phyloP scores from a whole-genome alignment of 129 eudicot species.

The Artemisia argyi region DNA sequence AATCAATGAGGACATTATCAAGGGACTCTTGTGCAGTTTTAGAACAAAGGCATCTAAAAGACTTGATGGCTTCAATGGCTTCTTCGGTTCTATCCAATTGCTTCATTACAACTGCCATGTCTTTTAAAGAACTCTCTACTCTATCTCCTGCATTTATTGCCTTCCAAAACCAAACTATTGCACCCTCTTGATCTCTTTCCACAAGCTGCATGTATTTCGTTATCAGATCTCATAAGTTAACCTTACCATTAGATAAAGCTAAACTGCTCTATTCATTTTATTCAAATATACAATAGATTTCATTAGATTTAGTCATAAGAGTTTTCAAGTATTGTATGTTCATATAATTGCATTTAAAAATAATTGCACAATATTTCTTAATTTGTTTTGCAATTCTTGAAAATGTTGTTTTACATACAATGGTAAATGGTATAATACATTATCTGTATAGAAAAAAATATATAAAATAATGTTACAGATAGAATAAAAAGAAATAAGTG shows the following conservation, averaged over 20 bases:
- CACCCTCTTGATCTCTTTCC: constrained; percentile 80
- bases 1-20: constrained; percentile 88
- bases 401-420: no score
- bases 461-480: no score
- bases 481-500: no score
- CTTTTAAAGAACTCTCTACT: constrained; percentile 96
- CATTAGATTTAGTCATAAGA: no score
- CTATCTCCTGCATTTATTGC: constrained; percentile 96
- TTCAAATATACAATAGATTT: no score
- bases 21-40: constrained; percentile 85
- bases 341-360: no score
- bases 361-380: no score
- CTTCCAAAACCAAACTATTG: constrained; percentile 95
- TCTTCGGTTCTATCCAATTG: constrained; percentile 89
- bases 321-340: no score
- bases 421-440: no score
- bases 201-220: constrained; percentile 49
- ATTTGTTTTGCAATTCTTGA: not conserved
- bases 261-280: not conserved
- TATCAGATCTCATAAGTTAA: not conserved
- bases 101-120: constrained; percentile 99
- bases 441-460: no score
- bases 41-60: constrained; percentile 80
- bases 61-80: constrained; percentile 92
- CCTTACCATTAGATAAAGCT: not conserved